Base-by-base conservation (phyloP, 1,284 basidiomycete genomes). In the Retiboletus fuscus region DNA sequence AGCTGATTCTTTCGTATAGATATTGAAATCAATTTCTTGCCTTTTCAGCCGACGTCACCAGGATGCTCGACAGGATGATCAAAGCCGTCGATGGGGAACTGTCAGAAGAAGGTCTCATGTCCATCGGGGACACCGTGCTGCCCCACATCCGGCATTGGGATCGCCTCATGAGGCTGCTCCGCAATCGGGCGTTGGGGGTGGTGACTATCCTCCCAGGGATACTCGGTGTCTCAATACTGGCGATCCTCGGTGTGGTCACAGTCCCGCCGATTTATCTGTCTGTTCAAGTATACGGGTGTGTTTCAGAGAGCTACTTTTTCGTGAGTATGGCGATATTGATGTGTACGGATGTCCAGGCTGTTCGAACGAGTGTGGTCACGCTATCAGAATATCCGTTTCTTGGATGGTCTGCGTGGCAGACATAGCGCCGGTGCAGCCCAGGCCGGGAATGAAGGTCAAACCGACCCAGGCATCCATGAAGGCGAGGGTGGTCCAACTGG, bases 91-190 rank as follows among this genome's bases (percentile, higher is more conserved):
- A 79, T 8, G 77, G 55, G 24, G 73, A 73, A 20, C 34, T 74
- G 5, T 30, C 30, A 5, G 70, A 76, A 58, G 78, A 81, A 11
- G 70, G 64, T 30, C 71, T 79, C n/a, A 72, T 80, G 69, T 71
- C 72, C 3, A 64, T 76, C 2, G 73, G 72, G 5, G 77, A 76
- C 12, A 11, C 66, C 3, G 39, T 78, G 7, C 58, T 70, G 11
- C 78, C 78, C 1, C 78, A 77, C 39, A 71, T 79, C 51, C 20
- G n/a, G 7, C 76, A 79, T 22, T 78, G 76, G 77, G 16, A 76
- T n/a, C 68, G 70, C 22, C 74, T 79, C 30, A 11, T 34, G 13
- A 57, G 39, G 15, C 7, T 68, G 20, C 39, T 76, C 39, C 49
- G 68, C 39, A 10, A 67, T 12, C 41, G 49, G 18, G 7, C 64